Evolutionary conservation across 1,284 basidiomycete species (phyloP).

Genomic region (Ganoderma resinaceum): DNA sequence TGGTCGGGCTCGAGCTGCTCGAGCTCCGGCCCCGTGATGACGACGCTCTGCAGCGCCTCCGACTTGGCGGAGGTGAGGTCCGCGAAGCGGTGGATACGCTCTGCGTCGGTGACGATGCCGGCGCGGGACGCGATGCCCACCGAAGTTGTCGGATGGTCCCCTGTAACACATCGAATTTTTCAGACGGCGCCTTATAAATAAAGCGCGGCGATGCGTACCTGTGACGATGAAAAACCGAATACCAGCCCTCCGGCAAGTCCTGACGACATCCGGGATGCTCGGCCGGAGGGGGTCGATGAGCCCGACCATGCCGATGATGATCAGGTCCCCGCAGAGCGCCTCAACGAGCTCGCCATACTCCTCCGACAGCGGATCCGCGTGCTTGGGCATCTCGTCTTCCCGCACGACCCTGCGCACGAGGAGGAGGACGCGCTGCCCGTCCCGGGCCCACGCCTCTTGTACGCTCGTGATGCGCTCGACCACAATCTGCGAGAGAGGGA

Average conservation of each 20-base stretch:
- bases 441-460: constrained; percentile 59
- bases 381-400: constrained; percentile 39
- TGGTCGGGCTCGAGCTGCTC: constrained; percentile 51
- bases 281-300: constrained; percentile 68
- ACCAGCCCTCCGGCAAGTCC: constrained; percentile 59
- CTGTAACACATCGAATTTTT: constrained; percentile 40
- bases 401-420: constrained; percentile 47
- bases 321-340: constrained; percentile 49
- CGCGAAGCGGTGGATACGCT: constrained; percentile 46
- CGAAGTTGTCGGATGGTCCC: constrained; percentile 57
- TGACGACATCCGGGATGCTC: constrained; percentile 61
- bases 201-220: constrained; percentile 46
- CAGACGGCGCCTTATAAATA: background rate
- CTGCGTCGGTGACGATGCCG: constrained; percentile 60
- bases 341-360: constrained; percentile 48
- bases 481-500: constrained; percentile 43
- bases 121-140: constrained; percentile 64
- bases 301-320: constrained; percentile 65
- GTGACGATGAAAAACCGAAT: constrained; percentile 75
- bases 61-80: constrained; percentile 42
- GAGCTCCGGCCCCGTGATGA: constrained; percentile 58
- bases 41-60: constrained; percentile 44
- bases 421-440: constrained; percentile 66
- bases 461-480: constrained; percentile 44
- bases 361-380: constrained; percentile 41